Base-by-base conservation (phyloP, 257 asterid genomes). In the Echium plantagineum region DNA sequence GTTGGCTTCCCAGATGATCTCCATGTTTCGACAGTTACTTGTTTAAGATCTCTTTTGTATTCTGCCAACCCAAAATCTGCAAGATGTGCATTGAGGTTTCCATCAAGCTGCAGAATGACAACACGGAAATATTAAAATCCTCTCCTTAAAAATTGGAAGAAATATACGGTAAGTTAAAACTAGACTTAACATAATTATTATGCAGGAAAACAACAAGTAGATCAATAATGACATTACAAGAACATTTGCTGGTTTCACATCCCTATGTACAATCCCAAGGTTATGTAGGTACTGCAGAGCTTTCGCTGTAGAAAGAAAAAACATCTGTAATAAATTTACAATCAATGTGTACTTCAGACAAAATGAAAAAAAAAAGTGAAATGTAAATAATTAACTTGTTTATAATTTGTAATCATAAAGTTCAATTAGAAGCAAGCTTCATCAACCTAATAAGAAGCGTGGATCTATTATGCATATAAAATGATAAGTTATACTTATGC, bases 51-150 rank as follows among this genome's bases (percentile, higher is more conserved):
- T 56, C 75, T 80, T 73, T 65, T 63, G 76, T 84, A 78, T 71
- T 86, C 98, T 16, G 98, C 94, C 80, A 91, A 80, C 61, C 97
- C 97, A 80, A 91, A 91, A 79, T 91, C 97, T 26, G 95, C 94
- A 58, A 91, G 75, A 74, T 78, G 79, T 15, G 97, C 87, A 68
- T 65, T 75, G 65, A 81, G 81, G 72, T 78, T 75, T 63, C 74
- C 72, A 62, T 78, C 75, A 63, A 91, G 90, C 98, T 91, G 87
- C 80, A 82, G 46, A 62, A 63, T 21, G 52, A 69, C 48, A 53
- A 67, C 47, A 47, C 54, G 32, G 35, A 59, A 62, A 38, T 59
- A 55, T 20, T 49, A 5, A 47, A 13, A 2, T 15, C 16, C 2
- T 13, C 49, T 42, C 12, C 49, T 42, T 42, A 10, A 42, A 4